Percentiles rank a stretch among this genome's conserved stretches.
Conservation (phyloP, 2,329 filamentous ascomycete genomes). For the Paecilomyces dactylethromorphus region DNA sequence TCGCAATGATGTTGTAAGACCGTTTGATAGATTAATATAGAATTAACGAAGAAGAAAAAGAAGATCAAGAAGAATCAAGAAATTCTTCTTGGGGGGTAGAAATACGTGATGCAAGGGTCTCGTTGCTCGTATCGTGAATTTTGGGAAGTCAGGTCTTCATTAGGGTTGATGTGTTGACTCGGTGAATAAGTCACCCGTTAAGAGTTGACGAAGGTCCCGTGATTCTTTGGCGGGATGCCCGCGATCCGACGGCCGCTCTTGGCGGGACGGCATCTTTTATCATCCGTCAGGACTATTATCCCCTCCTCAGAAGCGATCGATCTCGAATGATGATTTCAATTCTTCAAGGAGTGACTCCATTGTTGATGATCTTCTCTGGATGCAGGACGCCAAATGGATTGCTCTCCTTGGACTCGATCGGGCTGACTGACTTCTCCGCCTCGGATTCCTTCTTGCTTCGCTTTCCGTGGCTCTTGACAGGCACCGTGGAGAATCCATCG, state of each 20-base stretch:
- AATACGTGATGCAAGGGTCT: not conserved
- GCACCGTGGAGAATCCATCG: conserved; percentile 23
- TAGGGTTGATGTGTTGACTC: too few species aligned
- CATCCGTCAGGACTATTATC: not conserved
- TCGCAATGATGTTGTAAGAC: too few species aligned
- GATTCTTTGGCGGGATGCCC: not conserved
- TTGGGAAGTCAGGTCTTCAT: too few species aligned
- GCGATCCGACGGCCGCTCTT: not conserved
- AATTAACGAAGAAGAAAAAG: not conserved
- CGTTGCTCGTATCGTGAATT: not conserved
- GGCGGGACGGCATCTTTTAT: not conserved
- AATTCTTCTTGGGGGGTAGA: too few species aligned
- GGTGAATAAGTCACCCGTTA: too few species aligned
- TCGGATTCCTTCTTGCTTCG: conserved; percentile 13
- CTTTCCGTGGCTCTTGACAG: conserved; percentile 26
- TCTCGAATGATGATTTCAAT: not conserved
- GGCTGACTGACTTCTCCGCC: conserved; percentile 5
- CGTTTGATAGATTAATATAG: not conserved
- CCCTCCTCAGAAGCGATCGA: not conserved
- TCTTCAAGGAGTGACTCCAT: not conserved
- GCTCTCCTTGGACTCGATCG: conserved; percentile 16
- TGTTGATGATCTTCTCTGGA: conserved; percentile 4
- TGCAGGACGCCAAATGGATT: conserved; percentile 27
- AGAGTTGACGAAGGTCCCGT: not conserved
- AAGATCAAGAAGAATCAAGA: not conserved